phyloP scores from a whole-genome alignment of 139 green algal species.

The Micractinium sp. region DNA sequence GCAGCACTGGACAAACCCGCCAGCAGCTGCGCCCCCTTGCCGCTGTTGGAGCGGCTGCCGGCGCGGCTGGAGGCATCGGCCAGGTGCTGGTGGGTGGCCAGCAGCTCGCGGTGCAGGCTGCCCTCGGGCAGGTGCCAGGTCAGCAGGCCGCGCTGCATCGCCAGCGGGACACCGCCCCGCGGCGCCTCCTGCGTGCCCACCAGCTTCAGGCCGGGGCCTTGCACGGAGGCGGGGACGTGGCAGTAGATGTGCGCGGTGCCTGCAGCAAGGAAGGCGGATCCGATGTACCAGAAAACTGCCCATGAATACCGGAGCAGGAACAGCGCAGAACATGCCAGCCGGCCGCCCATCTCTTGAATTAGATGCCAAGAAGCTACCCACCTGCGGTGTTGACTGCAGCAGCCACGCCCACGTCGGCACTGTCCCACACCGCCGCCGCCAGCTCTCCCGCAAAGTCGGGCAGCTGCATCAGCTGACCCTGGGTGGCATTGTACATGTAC shows the following conservation, averaged over 20 bases:
- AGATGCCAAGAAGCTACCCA: neutral
- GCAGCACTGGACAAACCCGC: neutral
- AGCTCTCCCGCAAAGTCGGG: conserved; percentile 37
- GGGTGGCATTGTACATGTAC: conserved; percentile 74
- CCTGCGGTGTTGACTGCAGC: conserved; percentile 29
- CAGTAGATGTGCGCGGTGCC: conserved; percentile 53
- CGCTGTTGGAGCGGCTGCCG: neutral
- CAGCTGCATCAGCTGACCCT: conserved; percentile 64
- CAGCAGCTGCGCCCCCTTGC: neutral
- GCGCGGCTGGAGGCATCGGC: neutral
- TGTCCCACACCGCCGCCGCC: conserved; percentile 73
- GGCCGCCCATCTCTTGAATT: too few relatives aligned
- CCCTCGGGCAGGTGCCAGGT: conserved; percentile 53
- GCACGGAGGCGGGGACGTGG: conserved; percentile 54
- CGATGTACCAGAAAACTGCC: neutral
- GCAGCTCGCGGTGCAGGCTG: conserved; percentile 5
- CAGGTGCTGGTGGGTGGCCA: conserved; percentile 17
- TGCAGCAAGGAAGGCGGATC: neutral
- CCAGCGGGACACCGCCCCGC: conserved; percentile 56
- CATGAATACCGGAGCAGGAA: neutral
- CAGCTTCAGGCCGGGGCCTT: conserved; percentile 49
- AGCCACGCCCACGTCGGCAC: conserved; percentile 62
- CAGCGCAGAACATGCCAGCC: neutral
- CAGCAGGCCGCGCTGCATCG: conserved; percentile 54
- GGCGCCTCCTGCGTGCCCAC: conserved; percentile 49